phyloP scores from a whole-genome alignment of 2,329 filamentous ascomycete species.

The Trichoderma harzianum region DNA sequence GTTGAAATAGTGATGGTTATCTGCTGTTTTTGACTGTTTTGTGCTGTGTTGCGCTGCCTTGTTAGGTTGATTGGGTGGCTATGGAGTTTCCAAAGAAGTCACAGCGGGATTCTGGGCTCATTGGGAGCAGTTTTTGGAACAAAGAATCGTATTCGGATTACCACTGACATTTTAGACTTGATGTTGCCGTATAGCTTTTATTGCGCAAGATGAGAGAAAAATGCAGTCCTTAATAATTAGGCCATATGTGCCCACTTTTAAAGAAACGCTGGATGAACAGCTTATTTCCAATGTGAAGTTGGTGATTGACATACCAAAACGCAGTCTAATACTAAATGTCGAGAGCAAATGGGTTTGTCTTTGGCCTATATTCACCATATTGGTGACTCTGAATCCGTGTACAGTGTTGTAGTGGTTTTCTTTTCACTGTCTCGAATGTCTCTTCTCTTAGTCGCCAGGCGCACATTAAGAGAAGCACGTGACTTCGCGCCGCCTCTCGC shows the following conservation, averaged over 20 bases:
- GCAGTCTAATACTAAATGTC: not conserved
- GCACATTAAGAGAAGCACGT: slow-evolving; percentile 15
- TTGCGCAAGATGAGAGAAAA: not conserved
- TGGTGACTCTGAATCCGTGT: not conserved
- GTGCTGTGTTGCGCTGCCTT: slow-evolving; percentile 8
- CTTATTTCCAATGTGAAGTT: not conserved
- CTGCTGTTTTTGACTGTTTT: not conserved
- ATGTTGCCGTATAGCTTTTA: not conserved
- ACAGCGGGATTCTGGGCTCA: not conserved
- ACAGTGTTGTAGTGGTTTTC: not conserved
- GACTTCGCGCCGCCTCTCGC: slow-evolving; percentile 20
- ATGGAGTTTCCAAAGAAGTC: slow-evolving; percentile 6
- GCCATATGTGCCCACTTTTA: not conserved
- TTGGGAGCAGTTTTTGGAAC: not conserved
- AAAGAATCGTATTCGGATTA: not conserved
- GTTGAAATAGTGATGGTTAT: slow-evolving; percentile 23
- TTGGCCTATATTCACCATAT: too few relatives aligned
- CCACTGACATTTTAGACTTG: not conserved
- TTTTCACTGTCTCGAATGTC: not conserved
- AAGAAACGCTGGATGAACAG: not conserved
- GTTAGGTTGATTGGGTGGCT: not conserved
- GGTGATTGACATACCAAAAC: not conserved
- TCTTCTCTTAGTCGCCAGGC: not conserved
- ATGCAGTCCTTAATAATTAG: not conserved
- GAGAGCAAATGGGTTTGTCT: fast-evolving